Base-by-base conservation (phyloP, 805 yeast species). In the Starmerella stigmatis region DNA sequence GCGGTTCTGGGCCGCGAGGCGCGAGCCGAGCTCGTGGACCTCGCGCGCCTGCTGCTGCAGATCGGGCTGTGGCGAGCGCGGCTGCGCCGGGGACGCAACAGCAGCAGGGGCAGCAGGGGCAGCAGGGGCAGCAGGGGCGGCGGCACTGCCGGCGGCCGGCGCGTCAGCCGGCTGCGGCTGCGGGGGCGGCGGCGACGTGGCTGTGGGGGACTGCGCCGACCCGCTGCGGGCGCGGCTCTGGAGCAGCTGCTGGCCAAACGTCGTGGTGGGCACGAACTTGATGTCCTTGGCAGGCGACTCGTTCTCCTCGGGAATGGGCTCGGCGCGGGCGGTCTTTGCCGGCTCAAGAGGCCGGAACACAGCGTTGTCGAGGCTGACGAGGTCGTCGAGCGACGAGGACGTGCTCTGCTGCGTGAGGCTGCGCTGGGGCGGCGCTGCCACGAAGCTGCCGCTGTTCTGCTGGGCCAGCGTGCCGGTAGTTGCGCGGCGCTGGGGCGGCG, bases 201-300 rank as follows among this genome's bases (percentile, higher is more conserved):
- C n/a, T n/a, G n/a, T n/a, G n/a, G n/a, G n/a, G n/a, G n/a, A n/a
- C 60, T 12, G 23, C 3, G 31, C 31, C n/a, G 39, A n/a, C n/a
- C 34, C 25, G 8, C 21, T 16, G 41, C 31, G 41, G 13, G 22
- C 19, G 22, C 41, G 41, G 23, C 21, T 36, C 16, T 78, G 81
- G 22, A 68, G 64, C 43, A 88, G 70, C 28, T 73, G 72, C 64
- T 82, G 94, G 26, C 97, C 97, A 68, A 88, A 89, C 10, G 73
- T 65, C 0, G 96, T 86, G 15, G 86, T 72, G 28, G 96, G 96
- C 44, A 75, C 81, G 64, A 88, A 89, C 35, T 49, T 49, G 40
- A 47, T 58, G 13, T 48, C 50, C 31, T 37, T 45, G 15, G 27
- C 9, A 23, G 26, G 23, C 12, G 31, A 3, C 25, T 20, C 23